phyloP scores from a whole-genome alignment of 441 rosid genomes.

The Melastoma candidum region DNA sequence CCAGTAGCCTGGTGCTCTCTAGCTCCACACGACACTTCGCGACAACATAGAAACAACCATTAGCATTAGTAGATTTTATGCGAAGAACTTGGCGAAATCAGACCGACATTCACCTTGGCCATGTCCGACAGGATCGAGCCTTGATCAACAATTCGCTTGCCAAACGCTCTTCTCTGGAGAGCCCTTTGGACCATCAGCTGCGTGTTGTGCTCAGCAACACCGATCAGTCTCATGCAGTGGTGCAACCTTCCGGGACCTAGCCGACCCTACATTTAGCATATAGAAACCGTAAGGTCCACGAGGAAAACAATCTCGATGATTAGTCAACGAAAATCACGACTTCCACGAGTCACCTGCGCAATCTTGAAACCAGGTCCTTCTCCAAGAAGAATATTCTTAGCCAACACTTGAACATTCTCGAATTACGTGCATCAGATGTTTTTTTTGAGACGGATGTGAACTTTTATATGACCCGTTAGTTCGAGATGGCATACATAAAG shows the following conservation, averaged over 20 bases:
- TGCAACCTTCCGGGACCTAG: slow-evolving; percentile 98
- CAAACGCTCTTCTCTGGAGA: slow-evolving; percentile 66
- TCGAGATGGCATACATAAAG: too few relatives aligned
- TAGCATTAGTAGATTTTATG: neutral
- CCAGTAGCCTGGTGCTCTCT: slow-evolving; percentile 72
- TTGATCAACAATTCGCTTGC: slow-evolving; percentile 79
- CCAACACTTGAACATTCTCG: slow-evolving; percentile 68
- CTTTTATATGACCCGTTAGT: too few relatives aligned
- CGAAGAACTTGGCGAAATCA: neutral
- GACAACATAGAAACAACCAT: neutral
- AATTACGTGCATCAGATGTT: slow-evolving; percentile 16
- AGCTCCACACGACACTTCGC: slow-evolving; percentile 78
- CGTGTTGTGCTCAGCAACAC: slow-evolving; percentile 98
- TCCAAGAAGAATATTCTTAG: slow-evolving; percentile 82
- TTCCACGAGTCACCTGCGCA: slow-evolving; percentile 60
- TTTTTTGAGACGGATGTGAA: too few relatives aligned
- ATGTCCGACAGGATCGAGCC: slow-evolving; percentile 83
- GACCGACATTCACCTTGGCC: slow-evolving; percentile 51
- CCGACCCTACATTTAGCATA: slow-evolving; percentile 48
- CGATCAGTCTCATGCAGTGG: slow-evolving; percentile 94
- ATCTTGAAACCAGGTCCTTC: slow-evolving; percentile 99
- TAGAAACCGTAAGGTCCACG: too few relatives aligned
- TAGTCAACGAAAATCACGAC: too few relatives aligned
- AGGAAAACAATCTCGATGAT: too few relatives aligned
- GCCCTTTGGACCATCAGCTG: slow-evolving; percentile 87